phyloP scores from a whole-genome alignment of 106 monocot species.

The Narthecium ossifragum region DNA sequence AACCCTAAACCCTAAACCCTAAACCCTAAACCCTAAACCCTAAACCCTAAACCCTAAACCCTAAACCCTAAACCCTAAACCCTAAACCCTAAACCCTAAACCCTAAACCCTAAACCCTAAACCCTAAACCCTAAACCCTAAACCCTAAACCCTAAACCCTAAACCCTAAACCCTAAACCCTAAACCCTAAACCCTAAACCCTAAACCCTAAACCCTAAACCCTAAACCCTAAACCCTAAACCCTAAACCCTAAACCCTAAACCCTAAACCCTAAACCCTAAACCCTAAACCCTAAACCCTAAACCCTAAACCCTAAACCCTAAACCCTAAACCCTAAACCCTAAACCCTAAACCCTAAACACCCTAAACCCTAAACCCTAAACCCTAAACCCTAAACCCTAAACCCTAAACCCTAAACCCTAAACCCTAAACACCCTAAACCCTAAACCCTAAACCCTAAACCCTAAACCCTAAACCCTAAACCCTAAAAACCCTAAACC shows the following conservation, averaged over 20 bases:
- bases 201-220: conserved; percentile 2
- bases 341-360: conserved; percentile 11
- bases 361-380: conserved; percentile 13
- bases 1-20: background rate
- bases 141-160: conserved; percentile 4
- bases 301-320: conserved; percentile 11
- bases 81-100: conserved; percentile 1
- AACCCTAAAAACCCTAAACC: background rate
- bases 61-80: conserved; percentile 5
- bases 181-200: conserved; percentile 4
- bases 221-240: conserved; percentile 11
- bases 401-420: no score
- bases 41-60: conserved; percentile 1
- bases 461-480: conserved; percentile 1
- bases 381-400: no score
- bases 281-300: conserved; percentile 12
- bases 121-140: conserved; percentile 4
- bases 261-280: conserved; percentile 14
- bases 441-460: no score
- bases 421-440: no score
- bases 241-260: conserved; percentile 7
- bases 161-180: background rate
- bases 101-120: background rate
- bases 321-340: conserved; percentile 15
- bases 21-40: background rate